Base-by-base conservation (phyloP, 2,329 filamentous ascomycete genomes). In the Exophiala sideris region DNA sequence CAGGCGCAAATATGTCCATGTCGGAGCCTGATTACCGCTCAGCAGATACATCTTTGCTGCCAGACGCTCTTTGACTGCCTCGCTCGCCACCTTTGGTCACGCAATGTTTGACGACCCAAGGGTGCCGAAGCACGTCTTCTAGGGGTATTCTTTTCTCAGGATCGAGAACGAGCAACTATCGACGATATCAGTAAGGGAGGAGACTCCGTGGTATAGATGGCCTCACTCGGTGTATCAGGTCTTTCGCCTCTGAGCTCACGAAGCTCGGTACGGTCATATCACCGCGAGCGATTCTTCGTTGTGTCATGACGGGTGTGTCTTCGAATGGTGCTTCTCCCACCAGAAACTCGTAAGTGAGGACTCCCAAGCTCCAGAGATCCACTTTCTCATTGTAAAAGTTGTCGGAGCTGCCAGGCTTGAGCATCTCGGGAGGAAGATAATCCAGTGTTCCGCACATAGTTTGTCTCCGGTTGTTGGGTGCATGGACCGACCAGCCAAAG, bases 371-470 rank as follows among this genome's bases (percentile, higher is more conserved):
- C 94, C 94, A 99, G 58, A 97, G 75, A 69, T 99, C 94, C 32
- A 99, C 89, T 76, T 96, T 97, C 69, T 96, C 91, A 56, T 83
- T 88, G 74, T 97, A 97, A 68, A 81, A 95, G 74, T 94, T 95
- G 66, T 94, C 89, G 64, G 85, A 82, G 63, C 81, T 81, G 41
- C 89, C 87, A 3, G 86, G 83, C 71, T 87, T 89, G 71, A 97
- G 82, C 94, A 99, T 99, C 84, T 99, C 94, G 3, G 94, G 94
- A 2, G 94, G 94, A 12, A 99, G 82, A 71, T 99, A 99, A 74
- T 99, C 94, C 39, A 97, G 83, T 14, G 94, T 99, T 60, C 94
- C 94, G 71, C 94, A 99, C 84, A 97, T 91, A 52, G 94, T 99
- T 67, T 91, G 87, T 58, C 94, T 82, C 64, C 94, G 80, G 75